Conservation (phyloP, 73 alveolate genomes). For the Tetrahymena elliotti region DNA sequence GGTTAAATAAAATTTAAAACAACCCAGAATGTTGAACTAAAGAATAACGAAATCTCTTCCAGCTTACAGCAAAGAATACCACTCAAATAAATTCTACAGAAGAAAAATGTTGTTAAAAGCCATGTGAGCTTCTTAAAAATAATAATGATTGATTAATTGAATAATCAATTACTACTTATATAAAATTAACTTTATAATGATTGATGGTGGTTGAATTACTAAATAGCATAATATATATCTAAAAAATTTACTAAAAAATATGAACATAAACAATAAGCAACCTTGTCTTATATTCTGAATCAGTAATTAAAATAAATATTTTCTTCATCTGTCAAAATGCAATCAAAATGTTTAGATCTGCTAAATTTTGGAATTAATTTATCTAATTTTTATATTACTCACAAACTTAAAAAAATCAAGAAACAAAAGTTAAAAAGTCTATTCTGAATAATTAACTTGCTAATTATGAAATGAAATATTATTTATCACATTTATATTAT, state of each 20-base stretch:
- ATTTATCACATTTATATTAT: neutral
- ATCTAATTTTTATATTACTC: no score
- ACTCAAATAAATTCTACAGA: neutral
- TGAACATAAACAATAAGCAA: neutral
- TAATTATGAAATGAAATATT: neutral
- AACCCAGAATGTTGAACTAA: neutral
- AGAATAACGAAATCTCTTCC: neutral
- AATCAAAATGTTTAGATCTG: neutral
- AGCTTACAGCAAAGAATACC: neutral
- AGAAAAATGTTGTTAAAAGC: neutral
- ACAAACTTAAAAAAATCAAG: neutral
- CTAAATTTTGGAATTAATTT: neutral
- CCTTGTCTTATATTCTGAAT: neutral
- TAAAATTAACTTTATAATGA: neutral
- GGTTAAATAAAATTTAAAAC: neutral
- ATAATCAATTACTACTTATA: neutral
- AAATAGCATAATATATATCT: neutral
- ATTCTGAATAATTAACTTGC: neutral
- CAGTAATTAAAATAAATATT: neutral
- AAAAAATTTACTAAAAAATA: no score
- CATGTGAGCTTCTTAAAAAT: neutral
- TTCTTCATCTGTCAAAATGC: neutral
- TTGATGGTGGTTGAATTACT: neutral
- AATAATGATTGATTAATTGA: neutral
- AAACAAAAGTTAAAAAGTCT: neutral